A percentile compares a stretch with the other conserved stretches of the same genome.
Evolutionary conservation across 257 asterid species (phyloP).

Genomic region (Ilex asprella): DNA sequence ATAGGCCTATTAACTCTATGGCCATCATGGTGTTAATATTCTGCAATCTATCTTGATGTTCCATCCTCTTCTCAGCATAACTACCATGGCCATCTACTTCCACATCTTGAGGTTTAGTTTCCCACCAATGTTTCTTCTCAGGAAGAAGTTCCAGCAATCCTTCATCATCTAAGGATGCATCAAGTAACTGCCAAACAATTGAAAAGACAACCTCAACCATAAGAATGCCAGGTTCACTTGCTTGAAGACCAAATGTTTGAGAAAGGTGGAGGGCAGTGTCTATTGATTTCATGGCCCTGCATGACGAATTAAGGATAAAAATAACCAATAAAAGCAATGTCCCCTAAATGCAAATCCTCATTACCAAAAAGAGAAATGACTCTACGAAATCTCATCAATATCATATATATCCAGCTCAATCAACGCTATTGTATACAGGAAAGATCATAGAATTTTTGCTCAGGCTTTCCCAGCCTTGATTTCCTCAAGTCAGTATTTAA

Average conservation of each 20-base stretch:
- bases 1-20: constrained; percentile 60
- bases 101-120: constrained; percentile 61
- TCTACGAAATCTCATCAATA: not conserved
- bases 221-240: constrained; percentile 46
- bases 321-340: no score
- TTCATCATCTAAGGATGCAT: constrained; percentile 80
- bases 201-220: constrained; percentile 60
- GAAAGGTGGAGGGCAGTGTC: constrained; percentile 47
- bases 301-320: constrained; percentile 6
- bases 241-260: constrained; percentile 40
- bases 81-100: constrained; percentile 41
- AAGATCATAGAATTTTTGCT: no score
- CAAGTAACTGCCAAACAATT: constrained; percentile 77
- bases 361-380: not conserved
- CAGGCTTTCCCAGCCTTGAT: no score
- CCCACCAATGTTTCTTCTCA: constrained; percentile 58
- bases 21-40: constrained; percentile 49
- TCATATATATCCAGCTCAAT: not conserved
- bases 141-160: constrained; percentile 57
- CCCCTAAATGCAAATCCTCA: not conserved
- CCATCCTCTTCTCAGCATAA: constrained; percentile 43
- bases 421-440: not conserved
- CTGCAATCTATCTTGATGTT: constrained; percentile 44
- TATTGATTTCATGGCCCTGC: constrained; percentile 63
- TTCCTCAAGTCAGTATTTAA: no score